Evolutionary conservation across 1,139 yeast genomes (phyloP).

Genomic region (Wickerhamiella infanticola): DNA sequence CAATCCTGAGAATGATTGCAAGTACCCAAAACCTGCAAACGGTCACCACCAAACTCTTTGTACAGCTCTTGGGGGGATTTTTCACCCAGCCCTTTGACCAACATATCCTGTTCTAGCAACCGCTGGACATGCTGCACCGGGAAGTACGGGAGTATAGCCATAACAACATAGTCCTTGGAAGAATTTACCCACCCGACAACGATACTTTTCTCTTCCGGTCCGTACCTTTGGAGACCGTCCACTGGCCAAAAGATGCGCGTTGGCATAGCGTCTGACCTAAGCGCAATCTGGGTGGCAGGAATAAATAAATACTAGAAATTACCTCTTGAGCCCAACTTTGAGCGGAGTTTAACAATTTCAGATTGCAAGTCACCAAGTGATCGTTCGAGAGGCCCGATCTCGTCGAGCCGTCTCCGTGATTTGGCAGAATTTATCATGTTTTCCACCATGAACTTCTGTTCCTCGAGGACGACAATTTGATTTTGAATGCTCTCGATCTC

Average conservation of each 20-base stretch:
- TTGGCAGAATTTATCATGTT: slow-evolving; percentile 48
- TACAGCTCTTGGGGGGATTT: slow-evolving; percentile 18
- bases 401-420: slow-evolving; percentile 60
- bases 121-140: slow-evolving; percentile 18
- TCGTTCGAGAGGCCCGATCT: slow-evolving; percentile 42
- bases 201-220: slow-evolving; percentile 14
- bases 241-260: slow-evolving; percentile 26
- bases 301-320: not conserved
- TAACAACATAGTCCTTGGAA: slow-evolving; percentile 21
- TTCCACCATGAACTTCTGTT: slow-evolving; percentile 60
- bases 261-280: slow-evolving; percentile 1
- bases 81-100: slow-evolving; percentile 15
- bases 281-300: not conserved
- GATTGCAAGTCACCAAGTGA: slow-evolving; percentile 43
- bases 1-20: slow-evolving; percentile 8
- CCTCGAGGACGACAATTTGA: slow-evolving; percentile 72
- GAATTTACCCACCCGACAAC: slow-evolving; percentile 24
- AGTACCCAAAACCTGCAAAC: slow-evolving; percentile 20
- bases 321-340: not conserved
- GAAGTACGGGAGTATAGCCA: slow-evolving; percentile 21
- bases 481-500: slow-evolving; percentile 51
- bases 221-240: slow-evolving; percentile 17
- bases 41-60: slow-evolving; percentile 17
- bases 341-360: slow-evolving; percentile 37
- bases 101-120: slow-evolving; percentile 17